phyloP scores from a whole-genome alignment of 176 grass and related monocot genomes.

The Panicum miliaceum region DNA sequence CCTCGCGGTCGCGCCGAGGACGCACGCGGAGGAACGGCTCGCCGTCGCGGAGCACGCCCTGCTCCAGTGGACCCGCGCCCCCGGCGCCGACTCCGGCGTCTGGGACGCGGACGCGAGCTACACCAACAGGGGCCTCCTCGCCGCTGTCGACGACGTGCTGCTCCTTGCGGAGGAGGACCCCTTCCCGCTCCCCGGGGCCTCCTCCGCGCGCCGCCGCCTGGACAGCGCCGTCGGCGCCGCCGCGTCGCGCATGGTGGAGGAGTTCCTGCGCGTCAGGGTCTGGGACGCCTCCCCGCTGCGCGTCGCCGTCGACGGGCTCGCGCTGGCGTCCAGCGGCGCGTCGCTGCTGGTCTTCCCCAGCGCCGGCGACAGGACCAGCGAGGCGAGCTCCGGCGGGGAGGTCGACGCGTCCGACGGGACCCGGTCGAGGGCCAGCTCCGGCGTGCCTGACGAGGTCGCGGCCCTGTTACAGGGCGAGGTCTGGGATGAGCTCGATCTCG shows the following conservation, averaged over 20 bases:
- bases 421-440: slow-evolving; percentile 4
- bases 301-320: slow-evolving; percentile 24
- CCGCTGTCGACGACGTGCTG: slow-evolving; percentile 39
- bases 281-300: slow-evolving; percentile 23
- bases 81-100: slow-evolving; percentile 19
- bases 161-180: background rate
- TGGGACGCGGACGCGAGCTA: slow-evolving; percentile 32
- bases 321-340: background rate
- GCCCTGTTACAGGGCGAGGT: slow-evolving; percentile 1
- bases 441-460: background rate
- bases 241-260: slow-evolving; percentile 33
- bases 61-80: slow-evolving; percentile 30
- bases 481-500: slow-evolving; percentile 15
- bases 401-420: slow-evolving; percentile 15
- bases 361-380: background rate
- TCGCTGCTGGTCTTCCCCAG: background rate
- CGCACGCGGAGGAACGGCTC: slow-evolving; percentile 16
- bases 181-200: background rate
- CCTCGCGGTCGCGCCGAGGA: background rate
- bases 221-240: background rate
- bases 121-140: slow-evolving; percentile 37
- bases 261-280: slow-evolving; percentile 43
- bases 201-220: background rate
- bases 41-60: slow-evolving; percentile 9
- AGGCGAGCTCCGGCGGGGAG: background rate